These are phyloP conservation scores for Penicillium hordei DNA, from an alignment of 2,329 filamentous ascomycete species.

Conservation along the genomic window DNA sequence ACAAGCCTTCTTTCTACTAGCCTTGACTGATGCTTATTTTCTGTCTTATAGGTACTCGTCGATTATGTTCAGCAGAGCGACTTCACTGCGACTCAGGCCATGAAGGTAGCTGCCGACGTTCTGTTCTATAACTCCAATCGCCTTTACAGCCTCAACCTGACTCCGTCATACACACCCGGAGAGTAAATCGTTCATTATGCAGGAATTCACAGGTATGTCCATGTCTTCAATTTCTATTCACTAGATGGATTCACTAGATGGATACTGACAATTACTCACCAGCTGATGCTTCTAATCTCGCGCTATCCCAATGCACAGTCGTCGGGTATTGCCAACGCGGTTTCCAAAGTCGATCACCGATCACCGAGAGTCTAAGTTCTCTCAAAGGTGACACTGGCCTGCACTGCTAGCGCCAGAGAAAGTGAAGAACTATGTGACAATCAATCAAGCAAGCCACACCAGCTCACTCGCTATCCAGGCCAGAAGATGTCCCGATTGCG, in stretches of 20 bases:
- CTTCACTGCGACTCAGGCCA: slow-evolving; percentile 61
- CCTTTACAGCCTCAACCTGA: slow-evolving; percentile 64
- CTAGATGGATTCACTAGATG: rapidly evolving
- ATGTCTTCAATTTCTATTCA: slow-evolving; percentile 26
- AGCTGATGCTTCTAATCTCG: neutral
- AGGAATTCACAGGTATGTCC: slow-evolving; percentile 43
- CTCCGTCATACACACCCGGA: slow-evolving; percentile 22
- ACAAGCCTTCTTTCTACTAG: neutral
- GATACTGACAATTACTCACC: neutral
- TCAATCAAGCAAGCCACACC: slow-evolving; percentile 36
- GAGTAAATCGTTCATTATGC: neutral
- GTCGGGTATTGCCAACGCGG: slow-evolving; percentile 39
- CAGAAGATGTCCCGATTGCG: slow-evolving; percentile 28
- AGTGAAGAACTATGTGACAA: slow-evolving; percentile 17
- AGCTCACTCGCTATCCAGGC: slow-evolving; percentile 33
- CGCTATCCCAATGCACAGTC: slow-evolving; percentile 25
- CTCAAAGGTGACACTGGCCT: slow-evolving; percentile 9
- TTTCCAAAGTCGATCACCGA: neutral
- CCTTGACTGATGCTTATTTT: neutral
- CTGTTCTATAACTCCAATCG: slow-evolving; percentile 75
- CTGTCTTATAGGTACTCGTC: slow-evolving; percentile 55
- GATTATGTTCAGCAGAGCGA: slow-evolving; percentile 67
- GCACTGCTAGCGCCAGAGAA: slow-evolving; percentile 31
- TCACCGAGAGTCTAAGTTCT: too few species aligned
- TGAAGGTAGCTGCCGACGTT: slow-evolving; percentile 64